Percentiles rank a stretch among this genome's conserved stretches.
These are phyloP conservation scores for Dactylellina sp. DNA, from an alignment of 2,329 filamentous ascomycete species.

Conservation along the genomic window DNA sequence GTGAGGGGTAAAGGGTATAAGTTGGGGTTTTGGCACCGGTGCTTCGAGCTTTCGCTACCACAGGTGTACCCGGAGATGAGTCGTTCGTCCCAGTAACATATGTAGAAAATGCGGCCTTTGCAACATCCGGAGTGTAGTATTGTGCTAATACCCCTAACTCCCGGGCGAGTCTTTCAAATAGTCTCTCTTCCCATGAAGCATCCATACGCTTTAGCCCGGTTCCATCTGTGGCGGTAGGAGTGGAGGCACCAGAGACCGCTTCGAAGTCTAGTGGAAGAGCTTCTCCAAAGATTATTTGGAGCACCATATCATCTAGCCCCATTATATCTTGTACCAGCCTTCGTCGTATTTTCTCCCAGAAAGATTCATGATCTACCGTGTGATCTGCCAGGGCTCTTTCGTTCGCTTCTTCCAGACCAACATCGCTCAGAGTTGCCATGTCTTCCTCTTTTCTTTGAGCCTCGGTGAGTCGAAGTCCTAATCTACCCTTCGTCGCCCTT, in stretches of 20 bases:
- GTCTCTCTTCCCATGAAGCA: constrained; percentile 76
- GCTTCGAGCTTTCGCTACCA: constrained; percentile 29
- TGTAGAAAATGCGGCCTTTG: constrained; percentile 77
- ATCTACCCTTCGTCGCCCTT: constrained; percentile 78
- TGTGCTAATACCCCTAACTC: constrained; percentile 87
- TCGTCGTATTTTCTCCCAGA: constrained; percentile 84
- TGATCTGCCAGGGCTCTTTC: constrained; percentile 66
- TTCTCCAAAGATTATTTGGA: constrained; percentile 90
- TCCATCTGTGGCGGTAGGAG: constrained; percentile 64
- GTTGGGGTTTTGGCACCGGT: constrained; percentile 32
- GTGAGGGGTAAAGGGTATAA: constrained; percentile 35
- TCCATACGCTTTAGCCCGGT: constrained; percentile 60
- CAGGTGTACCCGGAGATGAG: background rate
- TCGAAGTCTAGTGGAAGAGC: constrained; percentile 69
- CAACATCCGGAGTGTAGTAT: constrained; percentile 83
- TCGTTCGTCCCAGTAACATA: constrained; percentile 69
- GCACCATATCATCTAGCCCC: constrained; percentile 85
- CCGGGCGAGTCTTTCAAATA: constrained; percentile 84
- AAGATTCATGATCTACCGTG: constrained; percentile 68
- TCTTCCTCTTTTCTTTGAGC: constrained; percentile 62
- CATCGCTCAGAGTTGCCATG: constrained; percentile 59
- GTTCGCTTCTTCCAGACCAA: constrained; percentile 64
- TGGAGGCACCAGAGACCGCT: constrained; percentile 62
- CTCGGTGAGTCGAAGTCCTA: constrained; percentile 57
- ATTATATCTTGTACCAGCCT: constrained; percentile 89